Evolutionary conservation across 495 filamentous ascomycete genomes (phyloP).

Genomic region (Lophiotrema nucula): DNA sequence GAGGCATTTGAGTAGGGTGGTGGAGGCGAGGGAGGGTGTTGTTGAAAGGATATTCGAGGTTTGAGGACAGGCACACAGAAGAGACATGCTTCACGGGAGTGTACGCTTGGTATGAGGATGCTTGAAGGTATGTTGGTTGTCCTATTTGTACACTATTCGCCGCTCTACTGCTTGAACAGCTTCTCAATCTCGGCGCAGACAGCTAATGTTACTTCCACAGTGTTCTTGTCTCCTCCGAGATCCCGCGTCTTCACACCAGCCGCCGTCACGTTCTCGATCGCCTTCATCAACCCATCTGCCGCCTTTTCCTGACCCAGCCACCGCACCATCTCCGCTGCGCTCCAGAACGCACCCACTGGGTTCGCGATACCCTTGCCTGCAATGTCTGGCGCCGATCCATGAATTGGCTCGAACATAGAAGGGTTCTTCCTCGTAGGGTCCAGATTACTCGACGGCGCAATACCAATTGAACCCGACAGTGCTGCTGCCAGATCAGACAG

Average conservation of each 20-base stretch:
- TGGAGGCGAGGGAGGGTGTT: slow-evolving; percentile 2
- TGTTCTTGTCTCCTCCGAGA: slow-evolving; percentile 55
- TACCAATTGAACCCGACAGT: slow-evolving; percentile 42
- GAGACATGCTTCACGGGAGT: too few species aligned
- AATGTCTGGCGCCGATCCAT: slow-evolving; percentile 70
- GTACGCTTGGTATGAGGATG: too few species aligned
- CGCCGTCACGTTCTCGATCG: slow-evolving; percentile 62
- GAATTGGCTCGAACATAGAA: slow-evolving; percentile 68
- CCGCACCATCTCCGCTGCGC: slow-evolving; percentile 64
- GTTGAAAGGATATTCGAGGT: slow-evolving; percentile 3
- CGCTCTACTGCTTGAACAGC: neutral
- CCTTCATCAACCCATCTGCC: slow-evolving; percentile 54
- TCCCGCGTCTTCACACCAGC: slow-evolving; percentile 59
- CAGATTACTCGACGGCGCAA: slow-evolving; percentile 60
- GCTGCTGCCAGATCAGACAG: slow-evolving; percentile 50
- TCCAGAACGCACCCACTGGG: slow-evolving; percentile 70
- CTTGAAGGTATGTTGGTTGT: neutral
- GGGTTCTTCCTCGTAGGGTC: slow-evolving; percentile 61
- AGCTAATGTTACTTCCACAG: slow-evolving; percentile 60
- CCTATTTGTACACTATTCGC: neutral
- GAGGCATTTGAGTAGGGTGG: slow-evolving; percentile 18
- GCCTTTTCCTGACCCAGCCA: slow-evolving; percentile 62
- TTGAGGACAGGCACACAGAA: neutral
- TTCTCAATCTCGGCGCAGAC: slow-evolving; percentile 58
- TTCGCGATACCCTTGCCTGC: slow-evolving; percentile 71